These are phyloP conservation scores for Tulasnella sp. DNA, from an alignment of 768 basidiomycete genomes.

Conservation along the genomic window DNA sequence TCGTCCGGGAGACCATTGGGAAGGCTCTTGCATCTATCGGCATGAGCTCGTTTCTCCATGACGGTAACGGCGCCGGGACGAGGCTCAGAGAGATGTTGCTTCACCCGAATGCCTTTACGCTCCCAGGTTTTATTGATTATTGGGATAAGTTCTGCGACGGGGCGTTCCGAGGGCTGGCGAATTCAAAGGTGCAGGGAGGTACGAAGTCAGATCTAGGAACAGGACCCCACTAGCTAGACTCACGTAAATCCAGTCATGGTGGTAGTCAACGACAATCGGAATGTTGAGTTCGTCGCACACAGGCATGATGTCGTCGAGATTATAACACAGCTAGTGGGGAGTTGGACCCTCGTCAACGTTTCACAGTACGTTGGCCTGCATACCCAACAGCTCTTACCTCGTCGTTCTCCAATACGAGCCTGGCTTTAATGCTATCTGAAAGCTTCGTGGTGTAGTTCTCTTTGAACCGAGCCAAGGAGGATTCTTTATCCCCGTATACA, in stretches of 20 bases:
- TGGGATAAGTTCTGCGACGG: slow-evolving; percentile 69
- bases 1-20: slow-evolving; percentile 68
- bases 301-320: slow-evolving; percentile 83
- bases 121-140: slow-evolving; percentile 74
- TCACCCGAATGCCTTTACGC: slow-evolving; percentile 78
- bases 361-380: background rate
- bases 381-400: slow-evolving; percentile 57
- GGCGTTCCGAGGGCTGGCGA: slow-evolving; percentile 46
- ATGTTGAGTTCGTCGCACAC: slow-evolving; percentile 82
- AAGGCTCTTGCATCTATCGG: slow-evolving; percentile 74
- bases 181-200: background rate
- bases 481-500: slow-evolving; percentile 77
- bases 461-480: slow-evolving; percentile 72
- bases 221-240: slow-evolving; percentile 51
- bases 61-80: slow-evolving; percentile 78
- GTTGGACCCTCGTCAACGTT: slow-evolving; percentile 2
- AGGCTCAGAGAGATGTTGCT: slow-evolving; percentile 92
- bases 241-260: slow-evolving; percentile 70
- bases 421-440: slow-evolving; percentile 63
- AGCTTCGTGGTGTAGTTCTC: slow-evolving; percentile 64
- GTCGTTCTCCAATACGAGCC: slow-evolving; percentile 92
- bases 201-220: background rate
- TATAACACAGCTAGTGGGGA: slow-evolving; percentile 69
- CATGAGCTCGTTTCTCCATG: slow-evolving; percentile 87
- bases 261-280: slow-evolving; percentile 74